Evolutionary conservation across 2,329 filamentous ascomycete genomes (phyloP).

Genomic region (Dothiorella sarmentorum): DNA sequence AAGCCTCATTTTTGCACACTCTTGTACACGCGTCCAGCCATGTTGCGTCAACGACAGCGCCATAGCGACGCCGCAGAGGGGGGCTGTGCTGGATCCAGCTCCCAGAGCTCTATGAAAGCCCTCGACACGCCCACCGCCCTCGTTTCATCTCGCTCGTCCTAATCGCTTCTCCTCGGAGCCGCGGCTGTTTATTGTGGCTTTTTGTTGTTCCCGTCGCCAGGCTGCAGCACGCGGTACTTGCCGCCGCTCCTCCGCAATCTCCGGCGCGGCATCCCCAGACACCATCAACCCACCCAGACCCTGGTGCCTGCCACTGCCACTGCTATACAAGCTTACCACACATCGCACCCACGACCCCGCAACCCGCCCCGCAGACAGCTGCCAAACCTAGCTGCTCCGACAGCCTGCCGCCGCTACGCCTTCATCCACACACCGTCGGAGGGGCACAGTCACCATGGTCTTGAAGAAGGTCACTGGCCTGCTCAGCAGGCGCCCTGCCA

Average conservation of each 20-base stretch:
- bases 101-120: neutral
- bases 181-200: neutral
- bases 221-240: neutral
- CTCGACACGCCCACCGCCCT: neutral
- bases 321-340: neutral
- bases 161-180: neutral
- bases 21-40: constrained; percentile 13
- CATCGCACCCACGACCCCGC: neutral
- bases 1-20: constrained; percentile 11
- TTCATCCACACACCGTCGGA: neutral
- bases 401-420: neutral
- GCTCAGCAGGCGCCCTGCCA: constrained; percentile 34
- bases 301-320: neutral
- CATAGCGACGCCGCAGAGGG: neutral
- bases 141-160: neutral
- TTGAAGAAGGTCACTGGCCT: constrained; percentile 35
- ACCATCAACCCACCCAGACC: no score
- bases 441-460: constrained; percentile 29
- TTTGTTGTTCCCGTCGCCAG: neutral
- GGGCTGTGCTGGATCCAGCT: constrained; percentile 6
- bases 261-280: constrained; percentile 9
- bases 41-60: constrained; percentile 14
- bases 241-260: constrained; percentile 14
- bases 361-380: neutral
- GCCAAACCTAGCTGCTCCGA: neutral